phyloP scores from a whole-genome alignment of 2,329 filamentous ascomycete species.

The Botrytis fragariae region DNA sequence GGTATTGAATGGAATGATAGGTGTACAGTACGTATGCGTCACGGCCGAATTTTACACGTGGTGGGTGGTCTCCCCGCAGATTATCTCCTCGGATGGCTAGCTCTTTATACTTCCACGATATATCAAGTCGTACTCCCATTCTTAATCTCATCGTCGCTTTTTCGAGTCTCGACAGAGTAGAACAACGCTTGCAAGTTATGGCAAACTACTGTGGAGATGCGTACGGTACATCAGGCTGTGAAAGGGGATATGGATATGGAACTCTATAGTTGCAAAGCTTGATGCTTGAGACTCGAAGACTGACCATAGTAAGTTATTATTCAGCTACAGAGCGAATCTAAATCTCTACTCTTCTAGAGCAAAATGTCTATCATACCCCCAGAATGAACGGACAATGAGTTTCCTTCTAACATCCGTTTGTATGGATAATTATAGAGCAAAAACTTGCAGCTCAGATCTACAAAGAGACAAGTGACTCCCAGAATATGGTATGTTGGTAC shows the following conservation, averaged over 20 bases:
- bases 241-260: not conserved
- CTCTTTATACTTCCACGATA: not conserved
- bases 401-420: no score
- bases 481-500: not conserved
- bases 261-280: not conserved
- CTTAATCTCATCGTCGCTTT: not conserved
- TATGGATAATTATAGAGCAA: no score
- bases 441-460: not conserved
- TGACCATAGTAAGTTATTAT: no score
- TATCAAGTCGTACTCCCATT: not conserved
- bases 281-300: no score
- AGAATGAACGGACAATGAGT: no score
- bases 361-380: no score
- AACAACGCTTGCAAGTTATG: not conserved
- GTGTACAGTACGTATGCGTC: no score
- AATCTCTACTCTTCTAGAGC: not conserved
- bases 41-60: no score
- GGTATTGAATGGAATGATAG: no score
- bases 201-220: not conserved
- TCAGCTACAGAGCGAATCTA: no score
- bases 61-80: not conserved
- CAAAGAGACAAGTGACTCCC: not conserved
- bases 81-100: not conserved
- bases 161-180: not conserved
- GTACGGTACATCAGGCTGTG: not conserved